phyloP scores from a whole-genome alignment of 257 asterid genomes.

The Solanum gandarillasii region DNA sequence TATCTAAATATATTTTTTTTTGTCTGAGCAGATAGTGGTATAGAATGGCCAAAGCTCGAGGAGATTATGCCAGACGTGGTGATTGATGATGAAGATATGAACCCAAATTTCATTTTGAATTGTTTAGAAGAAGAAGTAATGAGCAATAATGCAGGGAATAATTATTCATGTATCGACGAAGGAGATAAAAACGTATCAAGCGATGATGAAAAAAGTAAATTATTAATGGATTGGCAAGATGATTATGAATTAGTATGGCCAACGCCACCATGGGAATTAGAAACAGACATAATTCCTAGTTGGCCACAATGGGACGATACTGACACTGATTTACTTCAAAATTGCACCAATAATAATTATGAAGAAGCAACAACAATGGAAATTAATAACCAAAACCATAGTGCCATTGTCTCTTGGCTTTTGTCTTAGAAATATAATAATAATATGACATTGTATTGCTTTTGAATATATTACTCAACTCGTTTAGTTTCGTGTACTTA shows the following conservation, averaged over 20 bases:
- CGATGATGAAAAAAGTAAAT: background rate
- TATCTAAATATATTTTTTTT: too few species aligned
- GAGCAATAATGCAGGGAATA: background rate
- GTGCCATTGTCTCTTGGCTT: slow-evolving; percentile 46
- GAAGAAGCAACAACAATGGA: background rate
- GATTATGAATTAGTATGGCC: background rate
- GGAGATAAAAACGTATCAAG: background rate
- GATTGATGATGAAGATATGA: background rate
- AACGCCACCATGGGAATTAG: background rate
- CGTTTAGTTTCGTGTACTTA: too few species aligned
- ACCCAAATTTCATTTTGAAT: background rate
- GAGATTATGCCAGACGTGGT: slow-evolving; percentile 6
- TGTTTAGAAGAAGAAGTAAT: background rate
- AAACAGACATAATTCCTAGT: background rate
- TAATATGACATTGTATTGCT: background rate
- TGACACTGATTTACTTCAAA: background rate
- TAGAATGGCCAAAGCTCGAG: slow-evolving; percentile 5
- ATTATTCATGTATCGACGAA: background rate
- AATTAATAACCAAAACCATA: slow-evolving; percentile 8
- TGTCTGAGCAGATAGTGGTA: background rate
- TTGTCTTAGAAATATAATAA: background rate
- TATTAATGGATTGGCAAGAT: slow-evolving; percentile 23
- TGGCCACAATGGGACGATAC: slow-evolving; percentile 29
- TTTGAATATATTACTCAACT: background rate
- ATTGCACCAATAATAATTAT: background rate